phyloP scores from a whole-genome alignment of 2,329 filamentous ascomycete species.

The Conoideocrella luteorostrata region DNA sequence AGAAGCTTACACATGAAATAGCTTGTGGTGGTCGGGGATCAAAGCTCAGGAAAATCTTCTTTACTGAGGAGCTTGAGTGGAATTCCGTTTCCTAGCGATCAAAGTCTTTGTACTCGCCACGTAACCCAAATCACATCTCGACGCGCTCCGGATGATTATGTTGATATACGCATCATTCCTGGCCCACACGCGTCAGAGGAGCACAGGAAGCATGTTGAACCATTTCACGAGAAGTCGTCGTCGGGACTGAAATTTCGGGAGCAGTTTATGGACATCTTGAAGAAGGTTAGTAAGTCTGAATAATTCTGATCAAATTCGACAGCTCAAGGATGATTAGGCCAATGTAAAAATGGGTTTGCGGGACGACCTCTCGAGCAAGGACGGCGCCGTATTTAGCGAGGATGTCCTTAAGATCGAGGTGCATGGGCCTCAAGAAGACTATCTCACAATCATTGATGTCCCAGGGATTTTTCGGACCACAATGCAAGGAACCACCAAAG shows the following conservation, averaged over 20 bases:
- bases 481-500: conserved; percentile 33
- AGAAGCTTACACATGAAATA: too few species aligned
- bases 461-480: conserved; percentile 42
- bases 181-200: conserved; percentile 11
- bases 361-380: too few species aligned
- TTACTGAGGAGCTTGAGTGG: conserved; percentile 62
- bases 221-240: background rate
- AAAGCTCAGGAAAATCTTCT: conserved; percentile 81
- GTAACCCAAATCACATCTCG: conserved; percentile 29
- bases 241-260: background rate
- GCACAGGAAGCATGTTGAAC: conserved; percentile 3
- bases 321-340: conserved; percentile 34
- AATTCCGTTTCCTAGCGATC: conserved; percentile 39
- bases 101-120: conserved; percentile 41
- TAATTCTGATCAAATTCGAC: background rate
- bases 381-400: conserved; percentile 43
- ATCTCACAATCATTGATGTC: conserved; percentile 48
- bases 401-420: conserved; percentile 37
- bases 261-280: conserved; percentile 31
- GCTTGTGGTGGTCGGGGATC: conserved; percentile 78
- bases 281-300: conserved; percentile 24
- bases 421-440: conserved; percentile 35
- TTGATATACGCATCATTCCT: conserved; percentile 34
- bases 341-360: background rate
- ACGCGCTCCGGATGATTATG: conserved; percentile 25